phyloP scores from a whole-genome alignment of 768 basidiomycete genomes.

The Mycena rosella region DNA sequence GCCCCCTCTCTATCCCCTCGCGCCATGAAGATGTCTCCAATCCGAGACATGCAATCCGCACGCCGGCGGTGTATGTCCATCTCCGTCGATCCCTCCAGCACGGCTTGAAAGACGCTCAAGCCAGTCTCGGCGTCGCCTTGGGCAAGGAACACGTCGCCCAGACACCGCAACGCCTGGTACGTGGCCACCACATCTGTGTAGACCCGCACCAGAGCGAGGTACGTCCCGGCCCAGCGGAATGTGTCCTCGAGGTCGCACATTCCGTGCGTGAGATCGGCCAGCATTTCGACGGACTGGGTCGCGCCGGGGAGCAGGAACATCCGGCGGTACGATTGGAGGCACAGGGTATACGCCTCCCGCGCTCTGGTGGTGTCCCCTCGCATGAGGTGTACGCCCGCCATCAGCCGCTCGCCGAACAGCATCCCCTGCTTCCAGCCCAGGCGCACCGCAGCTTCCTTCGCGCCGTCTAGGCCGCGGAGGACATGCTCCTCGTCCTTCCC shows the following conservation, averaged over 20 bases:
- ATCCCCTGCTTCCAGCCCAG: neutral
- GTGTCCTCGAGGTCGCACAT: neutral
- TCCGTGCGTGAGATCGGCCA: slow-evolving; percentile 5
- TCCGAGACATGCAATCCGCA: slow-evolving; percentile 13
- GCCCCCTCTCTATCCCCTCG: neutral
- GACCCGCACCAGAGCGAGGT: slow-evolving; percentile 1
- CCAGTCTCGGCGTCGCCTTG: slow-evolving; percentile 14
- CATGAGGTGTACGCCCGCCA: slow-evolving; percentile 1
- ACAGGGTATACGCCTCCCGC: neutral
- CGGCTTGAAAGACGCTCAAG: neutral
- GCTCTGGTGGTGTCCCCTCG: neutral
- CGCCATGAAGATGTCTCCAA: no score
- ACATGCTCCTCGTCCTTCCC: slow-evolving; percentile 4
- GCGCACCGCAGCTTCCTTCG: neutral
- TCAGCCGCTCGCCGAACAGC: slow-evolving; percentile 1
- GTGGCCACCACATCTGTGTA: neutral
- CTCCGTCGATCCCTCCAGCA: neutral
- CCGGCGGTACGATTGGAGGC: neutral
- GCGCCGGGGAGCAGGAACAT: neutral
- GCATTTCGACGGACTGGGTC: slow-evolving; percentile 12
- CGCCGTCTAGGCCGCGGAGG: neutral
- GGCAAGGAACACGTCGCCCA: slow-evolving; percentile 7
- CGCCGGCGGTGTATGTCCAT: slow-evolving; percentile 9
- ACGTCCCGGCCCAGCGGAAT: slow-evolving; percentile 2
- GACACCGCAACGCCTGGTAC: slow-evolving; percentile 16